Evolutionary conservation across 2,329 filamentous ascomycete species (phyloP).

Genomic region (Aureobasidium subglaciale): DNA sequence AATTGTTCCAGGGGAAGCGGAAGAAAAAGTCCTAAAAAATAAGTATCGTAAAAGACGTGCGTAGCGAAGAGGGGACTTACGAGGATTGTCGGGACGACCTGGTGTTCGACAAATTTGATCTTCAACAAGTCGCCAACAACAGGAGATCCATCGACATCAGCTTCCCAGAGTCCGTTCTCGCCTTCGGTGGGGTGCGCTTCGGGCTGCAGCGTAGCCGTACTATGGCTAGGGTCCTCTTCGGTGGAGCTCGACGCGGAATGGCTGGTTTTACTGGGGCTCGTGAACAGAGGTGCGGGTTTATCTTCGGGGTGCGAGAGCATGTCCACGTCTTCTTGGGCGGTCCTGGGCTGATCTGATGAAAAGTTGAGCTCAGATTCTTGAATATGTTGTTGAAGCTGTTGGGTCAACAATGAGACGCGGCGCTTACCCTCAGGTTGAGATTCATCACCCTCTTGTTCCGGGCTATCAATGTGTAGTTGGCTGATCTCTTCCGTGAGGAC

Average conservation of each 20-base stretch:
- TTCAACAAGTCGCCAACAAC: conserved; percentile 94
- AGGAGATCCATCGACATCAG: conserved; percentile 56
- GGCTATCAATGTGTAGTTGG: neutral
- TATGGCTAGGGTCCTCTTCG: conserved; percentile 16
- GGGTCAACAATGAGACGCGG: conserved; percentile 34
- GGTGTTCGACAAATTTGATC: conserved; percentile 90
- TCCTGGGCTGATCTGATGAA: conserved; percentile 25
- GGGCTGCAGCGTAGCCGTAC: conserved; percentile 18
- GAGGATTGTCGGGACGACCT: conserved; percentile 89
- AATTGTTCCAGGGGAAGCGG: conserved; percentile 98
- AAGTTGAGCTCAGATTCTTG: conserved; percentile 23
- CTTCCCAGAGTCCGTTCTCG: conserved; percentile 41
- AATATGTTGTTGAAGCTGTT: conserved; percentile 30
- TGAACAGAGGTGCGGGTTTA: conserved; percentile 60
- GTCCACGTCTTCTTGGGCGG: conserved; percentile 22
- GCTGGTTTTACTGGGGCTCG: conserved; percentile 30
- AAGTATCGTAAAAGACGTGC: neutral
- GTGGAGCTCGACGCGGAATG: conserved; percentile 13
- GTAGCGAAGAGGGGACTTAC: conserved; percentile 47
- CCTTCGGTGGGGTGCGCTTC: conserved; percentile 11
- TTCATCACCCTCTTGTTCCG: conserved; percentile 12
- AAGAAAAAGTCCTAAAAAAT: conserved; percentile 85
- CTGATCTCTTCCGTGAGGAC: conserved; percentile 1
- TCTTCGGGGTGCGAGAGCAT: conserved; percentile 57
- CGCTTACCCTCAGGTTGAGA: conserved; percentile 24